Evolutionary conservation across 1,139 yeast genomes (phyloP).

Genomic region (Saccharomyces hybrid): DNA sequence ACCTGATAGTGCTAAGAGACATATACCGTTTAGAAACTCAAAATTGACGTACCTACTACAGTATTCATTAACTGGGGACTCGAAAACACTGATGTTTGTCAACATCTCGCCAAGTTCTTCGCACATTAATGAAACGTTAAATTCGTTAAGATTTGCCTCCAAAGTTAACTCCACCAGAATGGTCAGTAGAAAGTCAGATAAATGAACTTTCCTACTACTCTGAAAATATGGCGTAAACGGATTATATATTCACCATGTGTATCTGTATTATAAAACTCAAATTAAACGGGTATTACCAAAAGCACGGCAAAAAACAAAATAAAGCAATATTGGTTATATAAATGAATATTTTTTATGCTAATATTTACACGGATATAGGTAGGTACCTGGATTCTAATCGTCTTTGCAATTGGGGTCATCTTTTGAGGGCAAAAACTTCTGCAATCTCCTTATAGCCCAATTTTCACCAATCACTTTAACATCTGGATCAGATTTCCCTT

Average conservation of each 20-base stretch:
- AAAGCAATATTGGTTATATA: background rate
- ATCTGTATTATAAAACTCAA: background rate
- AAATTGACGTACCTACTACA: slow-evolving; percentile 73
- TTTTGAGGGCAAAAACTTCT: slow-evolving; percentile 39
- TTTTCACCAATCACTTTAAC: slow-evolving; percentile 64
- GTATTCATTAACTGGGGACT: slow-evolving; percentile 74
- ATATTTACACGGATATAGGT: background rate
- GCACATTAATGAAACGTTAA: slow-evolving; percentile 69
- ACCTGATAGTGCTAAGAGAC: slow-evolving; percentile 30
- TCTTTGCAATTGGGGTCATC: slow-evolving; percentile 16
- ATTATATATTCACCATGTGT: background rate
- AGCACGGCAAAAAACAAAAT: background rate
- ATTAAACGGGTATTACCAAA: background rate
- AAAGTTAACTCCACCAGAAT: slow-evolving; percentile 58
- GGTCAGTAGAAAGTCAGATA: slow-evolving; percentile 8
- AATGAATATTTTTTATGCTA: background rate
- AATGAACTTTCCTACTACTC: background rate
- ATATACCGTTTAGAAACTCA: slow-evolving; percentile 52
- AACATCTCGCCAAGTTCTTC: slow-evolving; percentile 64
- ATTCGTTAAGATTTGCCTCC: slow-evolving; percentile 82
- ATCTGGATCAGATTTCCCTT: slow-evolving; percentile 62
- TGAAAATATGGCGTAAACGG: background rate
- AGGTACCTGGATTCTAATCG: background rate
- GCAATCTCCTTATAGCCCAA: slow-evolving; percentile 72
- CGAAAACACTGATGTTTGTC: slow-evolving; percentile 91